phyloP scores from a whole-genome alignment of 352 stramenopile species.

The Globisporangium ultimum region DNA sequence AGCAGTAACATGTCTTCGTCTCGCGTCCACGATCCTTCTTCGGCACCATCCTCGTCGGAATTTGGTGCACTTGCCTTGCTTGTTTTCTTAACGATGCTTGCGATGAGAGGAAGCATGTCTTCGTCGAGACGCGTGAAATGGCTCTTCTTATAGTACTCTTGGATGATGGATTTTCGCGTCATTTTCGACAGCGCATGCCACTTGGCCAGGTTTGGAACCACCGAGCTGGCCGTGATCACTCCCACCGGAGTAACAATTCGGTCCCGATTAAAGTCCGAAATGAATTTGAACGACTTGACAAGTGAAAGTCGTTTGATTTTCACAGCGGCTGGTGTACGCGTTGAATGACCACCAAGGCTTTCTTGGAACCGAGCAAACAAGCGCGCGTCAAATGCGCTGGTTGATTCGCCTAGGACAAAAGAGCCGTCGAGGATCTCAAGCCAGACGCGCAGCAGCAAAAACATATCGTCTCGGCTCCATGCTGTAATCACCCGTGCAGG shows the following conservation, averaged over 20 bases:
- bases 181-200: slow-evolving; percentile 14
- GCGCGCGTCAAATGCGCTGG: slow-evolving; percentile 8
- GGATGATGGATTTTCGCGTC: slow-evolving; percentile 5
- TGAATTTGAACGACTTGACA: slow-evolving; percentile 18
- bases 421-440: slow-evolving; percentile 8
- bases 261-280: slow-evolving; percentile 12
- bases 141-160: slow-evolving; percentile 16
- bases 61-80: not conserved
- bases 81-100: slow-evolving; percentile 11
- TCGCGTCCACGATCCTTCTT: not conserved
- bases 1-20: not conserved
- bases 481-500: not conserved
- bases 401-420: slow-evolving; percentile 1
- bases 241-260: slow-evolving; percentile 1
- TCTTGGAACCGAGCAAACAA: slow-evolving; percentile 9
- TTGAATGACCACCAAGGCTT: not conserved
- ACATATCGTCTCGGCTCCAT: slow-evolving; percentile 10
- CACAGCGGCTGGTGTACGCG: slow-evolving; percentile 6
- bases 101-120: slow-evolving; percentile 12
- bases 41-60: not conserved
- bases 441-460: slow-evolving; percentile 13
- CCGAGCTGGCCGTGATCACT: not conserved
- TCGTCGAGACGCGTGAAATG: slow-evolving; percentile 17
- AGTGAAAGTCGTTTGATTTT: slow-evolving; percentile 19
- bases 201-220: not conserved